Base-by-base conservation (phyloP, 768 basidiomycete genomes). In the Erythrobasidium yunnanense region DNA sequence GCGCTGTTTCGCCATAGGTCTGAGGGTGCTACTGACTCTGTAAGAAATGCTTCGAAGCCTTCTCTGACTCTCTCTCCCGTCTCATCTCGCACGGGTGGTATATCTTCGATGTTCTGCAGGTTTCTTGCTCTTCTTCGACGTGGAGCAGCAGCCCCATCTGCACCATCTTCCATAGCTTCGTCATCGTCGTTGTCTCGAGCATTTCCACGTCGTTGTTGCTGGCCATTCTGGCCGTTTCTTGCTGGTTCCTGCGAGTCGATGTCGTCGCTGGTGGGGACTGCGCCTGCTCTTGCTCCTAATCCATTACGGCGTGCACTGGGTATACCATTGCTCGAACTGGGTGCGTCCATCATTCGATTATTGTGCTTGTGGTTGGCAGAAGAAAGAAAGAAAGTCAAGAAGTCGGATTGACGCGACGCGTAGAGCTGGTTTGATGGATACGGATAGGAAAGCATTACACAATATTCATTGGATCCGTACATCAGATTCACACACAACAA, bases 51-150 rank as follows among this genome's bases (percentile, higher is more conserved):
- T 75, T 90, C 87, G 73, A 97, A 96, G 73, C 86, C 85, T 72
- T 92, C 88, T 63, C 86, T 85, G 2, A 97, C 89, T 71, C 88
- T 89, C 79, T 97, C 92, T 57, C 93, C 93, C 20, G 96, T 93
- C 32, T 87, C 85, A 77, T 97, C 95, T 71, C 85, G 49, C 8
- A 63, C 60, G 4, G 47, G 42, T 8, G 60, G 60, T 29, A 63
- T 63, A 25, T 63, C 49, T 25, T 49, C 60, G 46, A 63, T 51
- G 33, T 63, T 35, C 29, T 38, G 42, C 5, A 50, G 35, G 25
- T 49, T 51, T 25, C 60, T 45, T 32, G 47, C 18, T 51, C 60
- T 25, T 25, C 49, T 13, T 25, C 49, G 17, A 8, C 23, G 11
- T 23, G 47, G 47, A 2, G 30, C 46, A 2, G 32, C 2, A 22